Base-by-base conservation (phyloP, 208 protist species). In the Crithidia mellificae region DNA sequence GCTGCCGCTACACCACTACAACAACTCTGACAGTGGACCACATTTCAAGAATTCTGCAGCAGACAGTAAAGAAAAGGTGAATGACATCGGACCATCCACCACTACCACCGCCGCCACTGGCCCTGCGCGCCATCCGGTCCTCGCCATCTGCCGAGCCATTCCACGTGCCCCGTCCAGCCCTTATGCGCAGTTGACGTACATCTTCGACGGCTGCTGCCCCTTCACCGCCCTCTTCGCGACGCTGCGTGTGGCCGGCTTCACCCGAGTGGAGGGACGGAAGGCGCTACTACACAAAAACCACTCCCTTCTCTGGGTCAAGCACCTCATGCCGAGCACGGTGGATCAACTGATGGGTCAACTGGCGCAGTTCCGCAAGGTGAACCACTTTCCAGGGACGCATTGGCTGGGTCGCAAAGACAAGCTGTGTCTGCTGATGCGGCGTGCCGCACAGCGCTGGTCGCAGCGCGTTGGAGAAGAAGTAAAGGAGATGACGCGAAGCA, bases 361-460 rank as follows among this genome's bases (percentile, higher is more conserved):
- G 3, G 14, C 51, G 9, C 50, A 39, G 2, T 93, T 76, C 66
- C 92, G 96, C 46, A 77, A 82, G 24, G 72, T 96, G 29, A 98
- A 98, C 61, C 94, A 96, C 72, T 95, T 98, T 47, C 94, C 93
- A 7, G 86, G 84, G 6, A 96, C 85, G 14, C 85, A 83, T 70
- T 65, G 84, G 29, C 78, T 98, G 41, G 86, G 82, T 20, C 76
- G 85, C 27, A 98, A 98, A 62, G 88, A 93, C 58, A 71, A 77
- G 27, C 78, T 98, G 20, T 89, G 89, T 46, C 63, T 58, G 19
- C 70, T 83, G 32, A 68, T 97, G 50, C 56, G 67, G 6, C 52
- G 32, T 6, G 77, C 74, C 19, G 63, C 5, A 49, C 61, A 57
- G 69, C 78, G 76, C 27, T 72, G 52, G 78, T 53, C 15, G 32